A percentile compares a stretch with the other conserved stretches of the same genome.
These are phyloP conservation scores for Marchantia polymorpha DNA, from an alignment of 225 moss, liverwort and hornwort species.

Conservation along the genomic window DNA sequence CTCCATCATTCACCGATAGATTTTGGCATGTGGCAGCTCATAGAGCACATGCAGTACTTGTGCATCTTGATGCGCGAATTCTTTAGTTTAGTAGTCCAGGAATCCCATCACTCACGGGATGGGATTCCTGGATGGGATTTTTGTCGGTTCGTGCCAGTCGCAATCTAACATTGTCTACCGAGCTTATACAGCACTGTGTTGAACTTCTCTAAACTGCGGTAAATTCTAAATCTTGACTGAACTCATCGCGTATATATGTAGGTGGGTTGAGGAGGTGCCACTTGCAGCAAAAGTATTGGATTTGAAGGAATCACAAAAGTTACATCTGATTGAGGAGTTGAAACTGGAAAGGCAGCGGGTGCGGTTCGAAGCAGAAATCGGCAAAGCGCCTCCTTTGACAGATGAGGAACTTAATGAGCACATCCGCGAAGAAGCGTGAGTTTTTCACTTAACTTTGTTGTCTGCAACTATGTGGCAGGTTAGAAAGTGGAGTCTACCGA, in stretches of 20 bases:
- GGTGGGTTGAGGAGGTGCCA: constrained; percentile 85
- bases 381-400: constrained; percentile 83
- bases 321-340: constrained; percentile 61
- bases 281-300: constrained; percentile 73
- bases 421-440: constrained; percentile 79
- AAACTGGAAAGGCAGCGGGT: constrained; percentile 84
- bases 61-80: neutral
- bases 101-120: too few species aligned
- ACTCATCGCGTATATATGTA: constrained; percentile 18
- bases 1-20: neutral
- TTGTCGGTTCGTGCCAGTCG: neutral
- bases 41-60: neutral
- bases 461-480: neutral
- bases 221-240: neutral
- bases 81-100: neutral
- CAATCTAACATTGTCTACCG: neutral
- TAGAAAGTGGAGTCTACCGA: neutral
- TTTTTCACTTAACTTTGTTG: constrained; percentile 13
- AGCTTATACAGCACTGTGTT: neutral
- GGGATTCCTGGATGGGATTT: neutral
- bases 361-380: constrained; percentile 86
- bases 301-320: constrained; percentile 74
- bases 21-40: neutral
- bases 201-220: neutral
- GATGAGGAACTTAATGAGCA: constrained; percentile 81